Evolutionary conservation across 176 grass and related monocot species (phyloP), one percentile per base, ranked within the genome.

Genomic region (Hordeum marinum): DNA sequence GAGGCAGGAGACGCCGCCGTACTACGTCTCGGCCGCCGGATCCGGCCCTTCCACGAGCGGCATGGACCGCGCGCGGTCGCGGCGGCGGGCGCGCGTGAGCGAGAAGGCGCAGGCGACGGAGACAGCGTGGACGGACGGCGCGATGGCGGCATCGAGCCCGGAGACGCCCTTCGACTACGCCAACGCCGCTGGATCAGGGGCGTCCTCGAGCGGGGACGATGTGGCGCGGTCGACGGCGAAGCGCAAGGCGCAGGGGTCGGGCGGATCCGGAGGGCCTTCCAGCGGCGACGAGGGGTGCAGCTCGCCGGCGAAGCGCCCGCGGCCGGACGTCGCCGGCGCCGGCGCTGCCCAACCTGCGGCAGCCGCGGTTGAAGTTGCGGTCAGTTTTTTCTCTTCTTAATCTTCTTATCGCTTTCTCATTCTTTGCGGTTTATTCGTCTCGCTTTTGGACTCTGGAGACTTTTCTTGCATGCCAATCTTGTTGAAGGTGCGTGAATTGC

Each of bases 231-330:
- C 26, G 20, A 2, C 37, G 14, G 7, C 27, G 4, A 89, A 89
- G 69, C 68, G 77, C n/a, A 80, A 31, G 76, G 9, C 14, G 1
- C 21, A 17, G 9, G 23, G 13, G 3, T 11, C 27, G 11, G 8
- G n/a, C 7, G 63, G 82, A 81, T 89, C 69, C 75, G 65, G 23
- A 18, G 60, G 5, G 20, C 24, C 78, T 34, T 67, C 35, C 0
- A 88, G 74, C 42, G 87, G 55, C 65, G 84, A 90, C 65, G 83
- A 90, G 24, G 84, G 73, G 9, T 86, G 83, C 79, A 83, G 65
- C 73, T 78, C 57, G 11, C 65, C 88, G 72, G 26, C 65, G 10
- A 86, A 86, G 84, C 79, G 73, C 14, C 0, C 57, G 21, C 84
- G 35, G 25, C 3, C 27, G 58, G 41, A 2, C 17, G 39, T 1